Evolutionary conservation across 257 asterid genomes (phyloP), one percentile per base, ranked within the genome.

Genomic region (Penstemon barbatus): DNA sequence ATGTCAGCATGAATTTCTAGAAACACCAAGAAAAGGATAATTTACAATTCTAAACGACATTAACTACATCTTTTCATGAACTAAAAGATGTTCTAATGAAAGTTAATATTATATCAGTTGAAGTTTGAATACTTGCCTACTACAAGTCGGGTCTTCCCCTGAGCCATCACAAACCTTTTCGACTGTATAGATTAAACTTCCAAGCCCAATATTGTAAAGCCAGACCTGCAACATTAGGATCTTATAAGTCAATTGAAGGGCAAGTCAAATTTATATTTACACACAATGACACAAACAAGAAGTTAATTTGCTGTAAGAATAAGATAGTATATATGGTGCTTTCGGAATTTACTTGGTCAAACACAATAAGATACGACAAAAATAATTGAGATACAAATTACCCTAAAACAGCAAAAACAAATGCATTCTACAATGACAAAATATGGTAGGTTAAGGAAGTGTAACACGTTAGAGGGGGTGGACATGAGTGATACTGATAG

Each of bases 121-220:
- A 39, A 25, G 49, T 66, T 49, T 7, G 37, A 65, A 68, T 58
- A 76, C 79, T 72, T 77, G 80, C 99, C 99, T 91, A 95, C 98
- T 87, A 81, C 99, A 94, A 54, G 84, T 81, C 41, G 99, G 96
- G 77, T 94, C 99, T 81, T 94, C 99, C 50, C 99, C 99, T 25
- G 99, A 94, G 74, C 73, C 82, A 77, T 91, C 99, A 57, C 99
- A 94, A 65, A 87, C 83, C 77, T 75, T 83, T 83, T 94, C 99
- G n/a, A 71, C 79, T 33, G 83, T 57, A 67, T 78, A 86, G 65
- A 78, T 73, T 15, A 91, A 79, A 79, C 85, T 91, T 77, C 81
- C 96, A 15, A 78, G 63, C 65, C 85, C 84, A 19, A 74, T 12
- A 52, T 71, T 76, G 74, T 83, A 76, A 73, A 91, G 81, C 99